Percentiles rank a stretch among this genome's conserved stretches.
phyloP scores from a whole-genome alignment of 2,329 filamentous ascomycete species.

The Aspergillus ochraceus region DNA sequence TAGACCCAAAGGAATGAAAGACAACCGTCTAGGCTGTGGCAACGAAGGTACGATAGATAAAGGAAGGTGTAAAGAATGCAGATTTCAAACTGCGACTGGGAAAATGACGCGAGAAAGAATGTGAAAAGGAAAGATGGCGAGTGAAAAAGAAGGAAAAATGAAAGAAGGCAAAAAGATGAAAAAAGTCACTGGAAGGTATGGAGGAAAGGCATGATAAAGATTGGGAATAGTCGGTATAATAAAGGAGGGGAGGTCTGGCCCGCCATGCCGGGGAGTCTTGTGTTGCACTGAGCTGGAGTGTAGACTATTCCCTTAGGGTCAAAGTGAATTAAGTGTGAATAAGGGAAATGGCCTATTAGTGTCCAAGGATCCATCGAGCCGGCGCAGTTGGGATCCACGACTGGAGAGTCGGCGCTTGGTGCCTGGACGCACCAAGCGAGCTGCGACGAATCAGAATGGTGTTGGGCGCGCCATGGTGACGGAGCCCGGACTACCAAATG shows the following conservation, averaged over 20 bases:
- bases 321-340: not conserved
- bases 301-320: not conserved
- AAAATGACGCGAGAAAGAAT: conserved; percentile 18
- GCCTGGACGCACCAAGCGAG: not conserved
- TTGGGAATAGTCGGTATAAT: conserved; percentile 1
- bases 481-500: conserved; percentile 1
- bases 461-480: not conserved
- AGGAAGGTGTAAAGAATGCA: conserved; percentile 13
- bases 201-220: conserved; percentile 8
- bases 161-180: conserved; percentile 4
- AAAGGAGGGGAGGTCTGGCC: conserved; percentile 1
- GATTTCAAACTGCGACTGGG: conserved; percentile 12
- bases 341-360: conserved; percentile 2
- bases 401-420: conserved; percentile 2
- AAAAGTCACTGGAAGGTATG: not conserved
- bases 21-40: conserved; percentile 22
- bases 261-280: not conserved
- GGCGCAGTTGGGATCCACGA: conserved; percentile 2
- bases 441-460: conserved; percentile 13
- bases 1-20: conserved; percentile 16
- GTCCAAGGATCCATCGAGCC: conserved; percentile 9
- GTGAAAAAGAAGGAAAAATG: not conserved
- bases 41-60: conserved; percentile 6
- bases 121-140: conserved; percentile 12
- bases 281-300: not conserved